Conservation (phyloP, 1,139 yeast genomes). For the Hansenula sp. region DNA sequence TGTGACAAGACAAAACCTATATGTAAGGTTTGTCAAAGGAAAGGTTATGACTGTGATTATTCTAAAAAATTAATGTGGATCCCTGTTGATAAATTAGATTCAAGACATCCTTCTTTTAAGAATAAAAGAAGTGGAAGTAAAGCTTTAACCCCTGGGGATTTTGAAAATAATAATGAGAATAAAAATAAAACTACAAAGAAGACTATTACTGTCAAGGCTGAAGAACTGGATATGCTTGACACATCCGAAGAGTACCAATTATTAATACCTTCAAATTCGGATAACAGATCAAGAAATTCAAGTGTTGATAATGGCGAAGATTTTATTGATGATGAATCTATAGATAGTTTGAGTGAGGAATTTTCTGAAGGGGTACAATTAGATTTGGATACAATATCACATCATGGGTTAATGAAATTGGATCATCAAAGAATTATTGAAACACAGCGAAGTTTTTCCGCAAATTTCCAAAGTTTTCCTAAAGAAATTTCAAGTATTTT, state of each 20-base stretch:
- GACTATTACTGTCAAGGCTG: background rate
- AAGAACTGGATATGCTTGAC: conserved; percentile 2
- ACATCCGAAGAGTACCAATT: background rate
- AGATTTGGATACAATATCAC: conserved; percentile 1
- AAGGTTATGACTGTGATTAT: conserved; percentile 6
- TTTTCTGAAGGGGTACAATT: background rate
- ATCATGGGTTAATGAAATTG: conserved; percentile 1
- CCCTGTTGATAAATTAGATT: conserved; percentile 6
- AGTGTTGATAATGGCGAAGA: background rate
- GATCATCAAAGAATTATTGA: background rate
- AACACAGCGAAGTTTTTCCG: background rate
- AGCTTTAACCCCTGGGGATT: background rate
- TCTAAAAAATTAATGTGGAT: conserved; percentile 8
- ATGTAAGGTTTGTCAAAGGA: conserved; percentile 7
- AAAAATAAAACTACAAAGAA: background rate
- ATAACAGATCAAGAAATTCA: background rate
- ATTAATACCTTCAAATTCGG: background rate
- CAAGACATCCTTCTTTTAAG: conserved; percentile 10
- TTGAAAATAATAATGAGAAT: background rate
- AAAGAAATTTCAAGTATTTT: conserved; percentile 6
- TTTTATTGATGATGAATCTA: background rate
- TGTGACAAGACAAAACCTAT: conserved; percentile 10
- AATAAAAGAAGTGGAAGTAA: conserved; percentile 2
- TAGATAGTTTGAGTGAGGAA: background rate
- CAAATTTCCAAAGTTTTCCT: conserved; percentile 1